Evolutionary conservation across 164 flowering plant species (phyloP), one percentile per base, ranked within the genome.

Genomic region (Cinnamomum chago): DNA sequence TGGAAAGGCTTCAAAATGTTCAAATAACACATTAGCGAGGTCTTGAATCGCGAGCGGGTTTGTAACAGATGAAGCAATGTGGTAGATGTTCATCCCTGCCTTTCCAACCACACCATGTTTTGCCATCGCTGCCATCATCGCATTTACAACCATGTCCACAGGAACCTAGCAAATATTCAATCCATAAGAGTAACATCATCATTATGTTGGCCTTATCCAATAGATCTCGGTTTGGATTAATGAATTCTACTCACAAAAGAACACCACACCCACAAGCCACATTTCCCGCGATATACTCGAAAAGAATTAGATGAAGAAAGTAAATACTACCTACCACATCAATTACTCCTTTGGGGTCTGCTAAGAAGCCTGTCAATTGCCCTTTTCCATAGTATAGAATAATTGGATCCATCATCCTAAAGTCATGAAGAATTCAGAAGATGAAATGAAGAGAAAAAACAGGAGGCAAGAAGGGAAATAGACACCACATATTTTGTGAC

Each of bases 341-440:
- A 77, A 95, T 88, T 20, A 92, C 90, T 55, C 91, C 97, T 76
- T 81, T 81, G 3, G 97, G 95, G 72, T 95, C 91, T n/a, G 79
- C 97, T 1, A 90, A 85, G 73, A 93, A 95, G 27, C 97, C 93
- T 14, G 97, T 85, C 18, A 95, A 89, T 79, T 85, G 95, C 22
- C 99, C 99, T 84, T 92, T 95, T 17, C 97, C 99, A 78, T 95
- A 95, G 83, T 83, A 88, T 35, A 90, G 50, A 73, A 92, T 77
- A 24, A 95, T 82, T 13, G 99, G 99, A 77, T 95, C 99, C 96
- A 95, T 90, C 99, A 95, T 93, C 82, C 99, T 93, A 84, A 40
- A 40, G 52, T 74, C 67, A 68, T 20, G 22, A 51, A 67, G 65
- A 24, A 24, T 11, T 40, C 4, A 35, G 17, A 40, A 10, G 62